Evolutionary conservation across 202 grass and related monocot genomes (phyloP).

Genomic region (Hordeum pubiflorum): DNA sequence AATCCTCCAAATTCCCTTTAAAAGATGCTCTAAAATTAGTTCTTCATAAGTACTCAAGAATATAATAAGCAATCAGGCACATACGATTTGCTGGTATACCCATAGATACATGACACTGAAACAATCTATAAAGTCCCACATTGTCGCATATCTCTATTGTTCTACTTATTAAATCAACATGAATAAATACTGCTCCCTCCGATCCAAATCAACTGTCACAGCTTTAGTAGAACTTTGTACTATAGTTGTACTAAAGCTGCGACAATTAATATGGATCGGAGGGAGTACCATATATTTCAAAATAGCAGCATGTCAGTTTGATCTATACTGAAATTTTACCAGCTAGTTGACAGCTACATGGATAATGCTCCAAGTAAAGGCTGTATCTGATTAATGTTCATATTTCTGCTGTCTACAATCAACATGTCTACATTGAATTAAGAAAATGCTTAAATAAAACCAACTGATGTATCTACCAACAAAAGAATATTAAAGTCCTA

Average conservation of each 20-base stretch:
- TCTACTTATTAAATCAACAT: background rate
- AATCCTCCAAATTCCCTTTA: background rate
- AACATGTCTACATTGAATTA: background rate
- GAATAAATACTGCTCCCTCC: background rate
- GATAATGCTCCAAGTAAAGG: background rate
- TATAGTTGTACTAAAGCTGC: too few relatives aligned
- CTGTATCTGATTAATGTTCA: background rate
- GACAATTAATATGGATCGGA: too few relatives aligned
- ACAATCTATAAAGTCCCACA: background rate
- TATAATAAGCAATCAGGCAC: background rate
- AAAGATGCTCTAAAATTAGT: background rate
- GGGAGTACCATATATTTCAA: too few relatives aligned
- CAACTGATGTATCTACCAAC: background rate
- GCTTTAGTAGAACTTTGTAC: too few relatives aligned
- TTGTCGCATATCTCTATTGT: background rate
- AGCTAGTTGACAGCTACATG: background rate
- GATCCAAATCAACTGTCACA: too few relatives aligned
- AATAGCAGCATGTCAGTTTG: background rate
- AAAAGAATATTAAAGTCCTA: background rate
- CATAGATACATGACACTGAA: background rate
- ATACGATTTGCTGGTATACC: background rate
- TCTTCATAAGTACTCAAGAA: background rate
- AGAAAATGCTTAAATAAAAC: background rate
- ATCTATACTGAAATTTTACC: background rate
- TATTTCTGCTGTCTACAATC: background rate